Evolutionary conservation across 495 filamentous ascomycete genomes (phyloP).

Genomic region (Aspergillus avenaceus): DNA sequence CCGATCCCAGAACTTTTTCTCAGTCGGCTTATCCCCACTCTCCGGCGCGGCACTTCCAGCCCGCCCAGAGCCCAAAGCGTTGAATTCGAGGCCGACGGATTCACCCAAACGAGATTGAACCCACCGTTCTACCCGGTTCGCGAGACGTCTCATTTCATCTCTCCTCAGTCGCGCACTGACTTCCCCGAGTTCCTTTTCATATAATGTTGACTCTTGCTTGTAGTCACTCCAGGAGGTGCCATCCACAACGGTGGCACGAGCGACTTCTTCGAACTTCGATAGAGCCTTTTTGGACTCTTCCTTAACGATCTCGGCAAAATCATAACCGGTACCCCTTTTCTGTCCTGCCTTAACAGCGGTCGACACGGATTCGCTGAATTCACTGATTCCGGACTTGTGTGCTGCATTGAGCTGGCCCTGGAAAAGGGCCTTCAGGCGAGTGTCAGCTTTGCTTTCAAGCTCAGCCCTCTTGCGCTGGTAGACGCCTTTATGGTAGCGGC

Average conservation of each 20-base stretch:
- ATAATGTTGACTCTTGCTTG: slow-evolving; percentile 56
- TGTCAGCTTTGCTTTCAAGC: slow-evolving; percentile 80
- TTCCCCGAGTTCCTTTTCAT: slow-evolving; percentile 79
- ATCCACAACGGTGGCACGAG: slow-evolving; percentile 65
- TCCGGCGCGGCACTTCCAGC: slow-evolving; percentile 77
- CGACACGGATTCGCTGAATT: slow-evolving; percentile 82
- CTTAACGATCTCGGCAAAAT: slow-evolving; percentile 92
- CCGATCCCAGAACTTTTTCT: slow-evolving; percentile 92
- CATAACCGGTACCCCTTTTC: slow-evolving; percentile 82
- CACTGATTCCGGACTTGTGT: slow-evolving; percentile 82
- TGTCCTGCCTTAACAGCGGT: slow-evolving; percentile 82
- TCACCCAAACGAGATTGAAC: slow-evolving; percentile 83
- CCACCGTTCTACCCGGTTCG: slow-evolving; percentile 86
- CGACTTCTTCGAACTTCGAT: slow-evolving; percentile 72
- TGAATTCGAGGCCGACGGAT: slow-evolving; percentile 89
- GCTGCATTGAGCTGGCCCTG: slow-evolving; percentile 79
- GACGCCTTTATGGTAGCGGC: slow-evolving; percentile 93
- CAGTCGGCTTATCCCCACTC: slow-evolving; percentile 64
- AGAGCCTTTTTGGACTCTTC: slow-evolving; percentile 72
- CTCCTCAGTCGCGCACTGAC: slow-evolving; percentile 76
- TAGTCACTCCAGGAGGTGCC: slow-evolving; percentile 80
- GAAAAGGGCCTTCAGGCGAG: slow-evolving; percentile 80
- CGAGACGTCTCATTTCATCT: slow-evolving; percentile 93
- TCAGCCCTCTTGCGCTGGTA: slow-evolving; percentile 81
- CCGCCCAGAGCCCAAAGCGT: slow-evolving; percentile 82